A percentile compares a stretch with the other conserved stretches of the same genome.
These are phyloP conservation scores for Colletotrichum filicis DNA, from an alignment of 2,329 filamentous ascomycete species.

Conservation along the genomic window DNA sequence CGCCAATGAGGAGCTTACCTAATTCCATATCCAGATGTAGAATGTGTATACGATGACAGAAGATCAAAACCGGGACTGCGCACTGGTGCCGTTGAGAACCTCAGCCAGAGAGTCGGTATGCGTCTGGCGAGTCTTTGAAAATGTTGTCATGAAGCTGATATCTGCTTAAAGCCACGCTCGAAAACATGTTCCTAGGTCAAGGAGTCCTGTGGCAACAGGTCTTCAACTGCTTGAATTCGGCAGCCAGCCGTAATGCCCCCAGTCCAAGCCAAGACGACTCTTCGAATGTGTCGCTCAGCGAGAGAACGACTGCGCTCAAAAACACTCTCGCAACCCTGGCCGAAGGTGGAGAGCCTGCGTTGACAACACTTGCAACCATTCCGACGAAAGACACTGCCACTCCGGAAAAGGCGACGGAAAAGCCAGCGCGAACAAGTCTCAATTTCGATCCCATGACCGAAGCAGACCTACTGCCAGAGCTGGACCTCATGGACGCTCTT, in stretches of 20 bases:
- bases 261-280: neutral
- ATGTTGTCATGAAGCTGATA: neutral
- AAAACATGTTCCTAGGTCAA: conserved; percentile 52
- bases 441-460: conserved; percentile 10
- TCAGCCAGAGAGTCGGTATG: conserved; percentile 42
- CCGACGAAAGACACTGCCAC: neutral
- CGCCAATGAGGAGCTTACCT: neutral
- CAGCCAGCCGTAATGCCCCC: neutral
- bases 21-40: conserved; percentile 27
- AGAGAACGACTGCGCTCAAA: conserved; percentile 38
- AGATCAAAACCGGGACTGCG: conserved; percentile 47
- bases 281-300: conserved; percentile 32
- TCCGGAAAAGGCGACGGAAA: neutral
- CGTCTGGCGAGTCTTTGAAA: neutral
- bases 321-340: conserved; percentile 33
- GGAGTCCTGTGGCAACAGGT: conserved; percentile 49
- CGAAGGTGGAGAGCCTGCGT: conserved; percentile 24
- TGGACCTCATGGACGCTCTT: conserved; percentile 46
- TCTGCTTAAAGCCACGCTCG: conserved; percentile 38
- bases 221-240: conserved; percentile 35
- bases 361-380: conserved; percentile 2
- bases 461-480: conserved; percentile 37
- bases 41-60: conserved; percentile 48
- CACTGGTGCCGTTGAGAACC: conserved; percentile 47
- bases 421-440: neutral